Percentiles rank a stretch among this genome's conserved stretches.
phyloP scores from a whole-genome alignment of 805 yeast genomes.

The Saturnispora sekii region DNA sequence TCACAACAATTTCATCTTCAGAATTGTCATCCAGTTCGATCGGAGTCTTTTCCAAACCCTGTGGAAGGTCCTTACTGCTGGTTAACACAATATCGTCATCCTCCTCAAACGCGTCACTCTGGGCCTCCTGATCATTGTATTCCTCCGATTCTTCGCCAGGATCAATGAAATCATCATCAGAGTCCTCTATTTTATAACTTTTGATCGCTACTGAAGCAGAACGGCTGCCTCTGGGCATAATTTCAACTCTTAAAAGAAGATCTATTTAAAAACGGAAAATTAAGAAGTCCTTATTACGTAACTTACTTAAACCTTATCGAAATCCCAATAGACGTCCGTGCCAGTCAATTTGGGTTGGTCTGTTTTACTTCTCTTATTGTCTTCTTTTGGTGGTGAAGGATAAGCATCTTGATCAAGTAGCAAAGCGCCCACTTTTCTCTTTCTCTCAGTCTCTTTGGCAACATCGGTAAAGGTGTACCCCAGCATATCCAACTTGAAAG shows the following conservation, averaged over 20 bases:
- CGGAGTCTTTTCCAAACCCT: constrained; percentile 34
- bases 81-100: constrained; percentile 31
- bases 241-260: no score
- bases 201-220: no score
- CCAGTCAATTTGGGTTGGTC: constrained; percentile 7
- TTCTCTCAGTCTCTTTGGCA: constrained; percentile 7
- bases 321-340: constrained; percentile 20
- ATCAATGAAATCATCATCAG: constrained; percentile 2
- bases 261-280: constrained; percentile 1
- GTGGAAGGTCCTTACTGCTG: not conserved
- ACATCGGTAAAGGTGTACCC: constrained; percentile 19
- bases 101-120: constrained; percentile 30
- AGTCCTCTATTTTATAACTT: not conserved
- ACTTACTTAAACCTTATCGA: constrained; percentile 25
- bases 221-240: not conserved
- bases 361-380: constrained; percentile 9
- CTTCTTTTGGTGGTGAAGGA: constrained; percentile 32
- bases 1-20: constrained; percentile 3
- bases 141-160: constrained; percentile 6
- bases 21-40: constrained; percentile 22
- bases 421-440: constrained; percentile 8
- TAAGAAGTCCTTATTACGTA: constrained; percentile 6
- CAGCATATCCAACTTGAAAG: constrained; percentile 34
- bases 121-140: constrained; percentile 13
- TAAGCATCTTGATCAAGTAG: constrained; percentile 16